A percentile compares a stretch with the other conserved stretches of the same genome.
These are phyloP conservation scores for Sclerotinia borealis DNA, from an alignment of 2,329 filamentous ascomycete genomes.

Conservation along the genomic window DNA sequence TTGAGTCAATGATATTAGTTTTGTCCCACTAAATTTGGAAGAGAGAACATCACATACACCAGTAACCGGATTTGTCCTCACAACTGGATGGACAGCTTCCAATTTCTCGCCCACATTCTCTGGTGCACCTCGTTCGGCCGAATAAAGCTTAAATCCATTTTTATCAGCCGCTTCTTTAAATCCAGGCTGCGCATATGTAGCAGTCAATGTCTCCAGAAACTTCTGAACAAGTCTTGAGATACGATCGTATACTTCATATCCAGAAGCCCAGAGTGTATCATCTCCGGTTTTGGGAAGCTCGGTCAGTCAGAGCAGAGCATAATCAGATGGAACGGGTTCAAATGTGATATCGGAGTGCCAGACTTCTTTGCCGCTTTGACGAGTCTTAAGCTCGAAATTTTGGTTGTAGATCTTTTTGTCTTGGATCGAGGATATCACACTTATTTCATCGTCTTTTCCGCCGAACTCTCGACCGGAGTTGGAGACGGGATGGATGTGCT, in stretches of 20 bases:
- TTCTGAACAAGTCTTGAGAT: slow-evolving; percentile 49
- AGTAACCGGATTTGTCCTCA: slow-evolving; percentile 52
- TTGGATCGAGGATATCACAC: slow-evolving; percentile 54
- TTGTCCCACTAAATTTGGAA: background rate
- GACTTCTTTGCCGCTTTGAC: slow-evolving; percentile 41
- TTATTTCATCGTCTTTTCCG: slow-evolving; percentile 54
- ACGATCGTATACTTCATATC: slow-evolving; percentile 61
- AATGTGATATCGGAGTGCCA: slow-evolving; percentile 64
- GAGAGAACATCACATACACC: slow-evolving; percentile 28
- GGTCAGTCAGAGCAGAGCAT: slow-evolving; percentile 40
- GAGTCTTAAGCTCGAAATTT: slow-evolving; percentile 36
- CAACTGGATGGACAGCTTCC: slow-evolving; percentile 46
- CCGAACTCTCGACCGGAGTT: slow-evolving; percentile 49
- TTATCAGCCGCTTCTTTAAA: slow-evolving; percentile 45
- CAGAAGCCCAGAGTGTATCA: slow-evolving; percentile 60
- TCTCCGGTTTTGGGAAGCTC: slow-evolving; percentile 30
- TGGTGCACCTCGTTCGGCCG: slow-evolving; percentile 40
- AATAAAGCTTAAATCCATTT: slow-evolving; percentile 42
- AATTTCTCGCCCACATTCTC: slow-evolving; percentile 44
- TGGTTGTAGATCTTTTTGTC: slow-evolving; percentile 46
- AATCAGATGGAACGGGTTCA: slow-evolving; percentile 58
- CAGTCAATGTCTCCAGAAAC: slow-evolving; percentile 54
- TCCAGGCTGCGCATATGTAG: slow-evolving; percentile 43
- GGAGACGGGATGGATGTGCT: slow-evolving; percentile 54
- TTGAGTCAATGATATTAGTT: background rate